Evolutionary conservation across 1,139 yeast species (phyloP), one percentile per base, ranked within the genome.

Genomic region (Debaryomyces singareniensis): DNA sequence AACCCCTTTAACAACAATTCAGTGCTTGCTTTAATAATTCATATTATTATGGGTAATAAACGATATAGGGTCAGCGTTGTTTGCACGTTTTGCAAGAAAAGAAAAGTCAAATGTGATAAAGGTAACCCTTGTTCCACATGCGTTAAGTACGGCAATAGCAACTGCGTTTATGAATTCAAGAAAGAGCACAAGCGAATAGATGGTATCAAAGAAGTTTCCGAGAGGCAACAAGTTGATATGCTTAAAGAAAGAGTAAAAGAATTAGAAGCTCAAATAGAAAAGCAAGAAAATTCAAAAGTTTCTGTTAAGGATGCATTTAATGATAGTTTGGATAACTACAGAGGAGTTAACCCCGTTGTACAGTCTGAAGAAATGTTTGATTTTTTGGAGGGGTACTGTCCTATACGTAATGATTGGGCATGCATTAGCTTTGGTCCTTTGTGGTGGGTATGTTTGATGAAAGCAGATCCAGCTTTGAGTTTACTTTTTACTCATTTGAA

Each of bases 51-150:
- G 25, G 25, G 25, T 16, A 43, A 42, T 35, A 56, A 54, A 38
- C 45, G 71, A 25, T 51, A 54, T 31, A 49, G 70, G 37, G 44
- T 48, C 29, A 55, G 64, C 14, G 46, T 57, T 29, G 69, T 63
- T 16, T 65, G 71, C 42, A 56, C 51, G 27, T 61, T 62, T 38
- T 65, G 71, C 43, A 59, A 59, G 33, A 50, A 49, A 35, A 38
- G 71, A 18, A 66, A 66, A 42, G 67, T 65, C 33, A 62, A 58
- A 32, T 66, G 72, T 48, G 68, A 65, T 39, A 47, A 61, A 31
- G 65, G 56, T 3, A 45, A 42, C 22, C 71, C 71, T 5, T 66
- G 72, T 34, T 49, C 63, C 9, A 55, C 65, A 7, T 66, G 72
- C 40, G 52, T 51, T 29, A 62, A 58, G 37, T 60, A 59, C 34